Conservation (phyloP, 805 yeast genomes). For the Zygotorulaspora sp. region DNA sequence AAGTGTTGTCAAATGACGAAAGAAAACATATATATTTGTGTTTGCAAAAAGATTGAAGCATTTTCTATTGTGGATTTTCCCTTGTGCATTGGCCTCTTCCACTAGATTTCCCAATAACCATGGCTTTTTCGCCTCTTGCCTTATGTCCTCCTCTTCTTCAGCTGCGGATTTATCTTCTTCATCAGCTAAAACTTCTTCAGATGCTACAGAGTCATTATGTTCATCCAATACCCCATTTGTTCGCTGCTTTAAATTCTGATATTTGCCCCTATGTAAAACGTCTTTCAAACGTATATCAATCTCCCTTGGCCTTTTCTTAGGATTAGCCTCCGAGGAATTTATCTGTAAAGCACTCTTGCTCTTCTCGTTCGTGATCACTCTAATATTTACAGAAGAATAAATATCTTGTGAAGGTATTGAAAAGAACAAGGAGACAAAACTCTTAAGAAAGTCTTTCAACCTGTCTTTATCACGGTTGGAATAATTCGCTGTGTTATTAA, state of each 20-base stretch:
- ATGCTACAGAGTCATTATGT: constrained; percentile 16
- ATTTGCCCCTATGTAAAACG: constrained; percentile 36
- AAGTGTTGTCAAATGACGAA: constrained; percentile 77
- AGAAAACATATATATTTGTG: constrained; percentile 81
- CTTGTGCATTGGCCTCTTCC: constrained; percentile 31
- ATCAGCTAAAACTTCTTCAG: constrained; percentile 18
- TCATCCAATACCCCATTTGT: constrained; percentile 11
- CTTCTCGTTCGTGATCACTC: constrained; percentile 6
- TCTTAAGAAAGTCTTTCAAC: constrained; percentile 62
- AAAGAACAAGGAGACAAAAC: constrained; percentile 70
- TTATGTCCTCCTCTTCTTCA: constrained; percentile 28
- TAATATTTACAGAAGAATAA: constrained; percentile 36
- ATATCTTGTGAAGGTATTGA: constrained; percentile 48
- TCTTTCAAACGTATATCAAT: constrained; percentile 22
- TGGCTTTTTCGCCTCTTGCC: constrained; percentile 32
- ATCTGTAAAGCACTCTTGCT: constrained; percentile 22
- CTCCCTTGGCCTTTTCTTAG: constrained; percentile 35
- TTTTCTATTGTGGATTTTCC: constrained; percentile 40
- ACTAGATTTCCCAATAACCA: constrained; percentile 35
- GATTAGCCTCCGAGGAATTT: constrained; percentile 12
- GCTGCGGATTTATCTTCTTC: constrained; percentile 34
- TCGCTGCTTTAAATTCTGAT: constrained; percentile 34
- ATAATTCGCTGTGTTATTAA: constrained; percentile 65
- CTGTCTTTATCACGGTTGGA: constrained; percentile 78
- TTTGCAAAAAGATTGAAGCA: constrained; percentile 80